These are phyloP conservation scores for Dioszegia aurantiaca DNA, from an alignment of 768 basidiomycete species.

Conservation along the genomic window DNA sequence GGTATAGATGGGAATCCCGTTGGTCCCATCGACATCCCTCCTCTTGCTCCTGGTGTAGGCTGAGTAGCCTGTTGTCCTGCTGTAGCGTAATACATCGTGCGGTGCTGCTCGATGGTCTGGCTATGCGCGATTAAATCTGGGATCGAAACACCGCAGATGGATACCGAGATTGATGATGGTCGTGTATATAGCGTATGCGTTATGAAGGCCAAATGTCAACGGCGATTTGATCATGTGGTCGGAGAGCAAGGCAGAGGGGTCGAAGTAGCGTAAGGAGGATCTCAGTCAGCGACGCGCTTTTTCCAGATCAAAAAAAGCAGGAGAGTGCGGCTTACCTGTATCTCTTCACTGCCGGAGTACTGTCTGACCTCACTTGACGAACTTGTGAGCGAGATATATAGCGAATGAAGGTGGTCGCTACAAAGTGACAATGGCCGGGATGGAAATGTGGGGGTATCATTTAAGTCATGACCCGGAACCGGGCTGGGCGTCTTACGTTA, in stretches of 20 bases:
- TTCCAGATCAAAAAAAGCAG: neutral
- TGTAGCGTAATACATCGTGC: constrained; percentile 42
- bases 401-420: neutral
- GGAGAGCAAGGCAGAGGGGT: neutral
- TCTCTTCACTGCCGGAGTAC: neutral
- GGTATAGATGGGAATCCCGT: constrained; percentile 28
- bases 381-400: neutral
- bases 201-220: too few relatives aligned
- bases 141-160: too few relatives aligned
- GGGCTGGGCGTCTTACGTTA: neutral
- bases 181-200: too few relatives aligned
- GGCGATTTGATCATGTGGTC: neutral
- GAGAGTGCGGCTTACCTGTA: neutral
- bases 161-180: too few relatives aligned
- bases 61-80: constrained; percentile 37
- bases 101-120: too few relatives aligned
- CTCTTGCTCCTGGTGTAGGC: constrained; percentile 10
- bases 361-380: too few relatives aligned
- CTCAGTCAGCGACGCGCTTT: constrained; percentile 6
- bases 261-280: neutral
- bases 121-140: too few relatives aligned
- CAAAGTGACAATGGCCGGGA: too few relatives aligned
- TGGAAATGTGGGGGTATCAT: too few relatives aligned
- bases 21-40: constrained; percentile 18
- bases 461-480: too few relatives aligned